Base-by-base conservation (phyloP, 2,329 filamentous ascomycete species). In the Malbranchea zuffiana region DNA sequence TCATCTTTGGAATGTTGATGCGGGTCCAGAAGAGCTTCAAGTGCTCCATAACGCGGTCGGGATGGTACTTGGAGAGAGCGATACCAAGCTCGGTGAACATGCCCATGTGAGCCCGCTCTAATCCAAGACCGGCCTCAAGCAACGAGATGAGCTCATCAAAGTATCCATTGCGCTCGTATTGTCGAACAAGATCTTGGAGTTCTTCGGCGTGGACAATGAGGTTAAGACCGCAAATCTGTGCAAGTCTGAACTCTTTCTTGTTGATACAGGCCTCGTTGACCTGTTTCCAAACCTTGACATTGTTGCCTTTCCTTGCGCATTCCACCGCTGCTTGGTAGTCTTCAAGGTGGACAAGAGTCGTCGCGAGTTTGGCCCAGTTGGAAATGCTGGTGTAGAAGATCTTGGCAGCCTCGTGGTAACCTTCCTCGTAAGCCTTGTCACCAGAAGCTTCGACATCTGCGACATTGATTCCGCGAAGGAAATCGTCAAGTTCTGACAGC, bases 341-440 rank as follows among this genome's bases (percentile, higher is more conserved):
- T 47, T 80, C 82, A 5, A 98, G 77, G 60, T 96, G 86, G n/a
- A 98, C 90, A 43, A 96, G 75, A 7, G 90, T 98, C 7, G 90
- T 96, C 10, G 90, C 87, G 52, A 98, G 78, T 71, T 98, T 98
- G 39, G 88, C 88, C 90, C 90, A 98, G 74, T 98, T 98, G 37
- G 90, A 98, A 58, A 98, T 93, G 67, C 84, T 96, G 39, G 78
- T 85, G 68, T 79, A 98, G 74, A 96, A 98, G 55, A 98, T 96
- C 75, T 98, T 98, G 47, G 90, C 85, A 28, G 90, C 90, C 69
- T 96, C 82, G 55, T 90, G 88, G 55, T 84, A 79, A 43, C 88
- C 88, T 65, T 98, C 90, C 45, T 79, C 82, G 50, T 94, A 96
- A 15, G 90, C 88, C 71, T 95, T 95, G 72, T 98, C 90, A 69